Percentiles rank a stretch among this genome's conserved stretches.
Evolutionary conservation across 805 yeast genomes (phyloP).

Genomic region (Pichia manshurica): DNA sequence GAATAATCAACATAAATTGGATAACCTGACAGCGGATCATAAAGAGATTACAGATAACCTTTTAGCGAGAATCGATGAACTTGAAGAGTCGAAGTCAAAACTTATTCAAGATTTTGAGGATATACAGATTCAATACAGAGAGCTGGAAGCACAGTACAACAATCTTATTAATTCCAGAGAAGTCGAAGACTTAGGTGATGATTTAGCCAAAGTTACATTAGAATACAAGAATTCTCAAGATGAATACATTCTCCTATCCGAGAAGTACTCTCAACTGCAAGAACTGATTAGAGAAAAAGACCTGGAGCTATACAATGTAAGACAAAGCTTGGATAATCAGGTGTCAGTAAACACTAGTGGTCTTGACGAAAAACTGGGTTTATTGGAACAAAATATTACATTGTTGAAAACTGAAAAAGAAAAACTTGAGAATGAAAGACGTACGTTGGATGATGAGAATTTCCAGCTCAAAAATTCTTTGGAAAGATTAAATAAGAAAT

Average conservation of each 20-base stretch:
- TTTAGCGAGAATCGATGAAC: conserved; percentile 30
- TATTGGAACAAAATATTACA: conserved; percentile 2
- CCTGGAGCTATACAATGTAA: conserved; percentile 4
- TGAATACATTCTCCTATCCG: conserved; percentile 22
- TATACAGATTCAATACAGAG: conserved; percentile 22
- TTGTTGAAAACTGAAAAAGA: conserved; percentile 3
- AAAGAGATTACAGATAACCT: conserved; percentile 27
- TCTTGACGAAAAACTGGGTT: background rate
- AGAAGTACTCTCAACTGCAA: conserved; percentile 12
- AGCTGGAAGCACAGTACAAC: conserved; percentile 10
- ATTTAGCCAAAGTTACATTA: conserved; percentile 34
- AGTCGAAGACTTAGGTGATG: conserved; percentile 31
- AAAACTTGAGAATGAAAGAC: background rate
- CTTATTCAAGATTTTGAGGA: conserved; percentile 34
- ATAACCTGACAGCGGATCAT: conserved; percentile 22
- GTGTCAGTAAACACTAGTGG: conserved; percentile 1
- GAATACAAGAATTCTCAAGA: conserved; percentile 28
- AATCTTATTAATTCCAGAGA: conserved; percentile 12
- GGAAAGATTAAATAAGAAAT: background rate
- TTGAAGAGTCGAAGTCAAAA: conserved; percentile 33
- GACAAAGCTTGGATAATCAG: background rate
- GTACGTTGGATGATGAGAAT: conserved; percentile 1
- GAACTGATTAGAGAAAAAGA: conserved; percentile 14
- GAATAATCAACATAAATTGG: conserved; percentile 11
- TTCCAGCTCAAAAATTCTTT: background rate